A percentile compares a stretch with the other conserved stretches of the same genome.
Conservation (phyloP, 2,329 filamentous ascomycete species). For the Calonectria henricotiae region DNA sequence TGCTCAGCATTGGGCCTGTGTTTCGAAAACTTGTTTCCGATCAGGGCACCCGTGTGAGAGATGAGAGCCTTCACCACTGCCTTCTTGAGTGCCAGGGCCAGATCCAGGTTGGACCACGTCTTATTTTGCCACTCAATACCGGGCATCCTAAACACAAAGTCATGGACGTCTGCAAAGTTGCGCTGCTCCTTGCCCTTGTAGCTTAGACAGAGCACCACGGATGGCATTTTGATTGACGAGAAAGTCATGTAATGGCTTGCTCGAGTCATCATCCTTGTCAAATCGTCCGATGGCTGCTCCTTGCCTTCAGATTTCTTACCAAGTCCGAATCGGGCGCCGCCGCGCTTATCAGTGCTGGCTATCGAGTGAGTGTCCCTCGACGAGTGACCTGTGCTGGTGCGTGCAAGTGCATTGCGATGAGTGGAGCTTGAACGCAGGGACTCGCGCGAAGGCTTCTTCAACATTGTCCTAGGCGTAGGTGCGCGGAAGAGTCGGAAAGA, state of each 20-base stretch:
- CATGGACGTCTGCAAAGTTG: slow-evolving; percentile 96
- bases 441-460: slow-evolving; percentile 72
- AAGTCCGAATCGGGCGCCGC: slow-evolving; percentile 68
- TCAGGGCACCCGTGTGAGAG: slow-evolving; percentile 94
- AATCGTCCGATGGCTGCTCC: slow-evolving; percentile 83
- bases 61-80: slow-evolving; percentile 95
- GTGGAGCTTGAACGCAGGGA: slow-evolving; percentile 66
- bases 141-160: slow-evolving; percentile 97
- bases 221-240: slow-evolving; percentile 94
- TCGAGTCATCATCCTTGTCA: slow-evolving; percentile 96
- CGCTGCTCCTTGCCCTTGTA: slow-evolving; percentile 97
- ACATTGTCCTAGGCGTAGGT: slow-evolving; percentile 62
- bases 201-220: slow-evolving; percentile 93
- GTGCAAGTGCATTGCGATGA: slow-evolving; percentile 63
- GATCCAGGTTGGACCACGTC: slow-evolving; percentile 97
- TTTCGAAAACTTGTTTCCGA: slow-evolving; percentile 96
- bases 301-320: slow-evolving; percentile 64
- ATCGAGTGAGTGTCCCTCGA: slow-evolving; percentile 60
- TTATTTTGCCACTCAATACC: slow-evolving; percentile 98
- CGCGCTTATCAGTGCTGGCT: slow-evolving; percentile 62
- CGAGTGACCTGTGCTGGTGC: slow-evolving; percentile 66
- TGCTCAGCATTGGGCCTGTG: slow-evolving; percentile 88
- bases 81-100: slow-evolving; percentile 93
- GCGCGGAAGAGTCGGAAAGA: slow-evolving; percentile 70
- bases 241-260: slow-evolving; percentile 99